Evolutionary conservation across 1,284 basidiomycete genomes (phyloP).

Genomic region (Volvariella surrecta): DNA sequence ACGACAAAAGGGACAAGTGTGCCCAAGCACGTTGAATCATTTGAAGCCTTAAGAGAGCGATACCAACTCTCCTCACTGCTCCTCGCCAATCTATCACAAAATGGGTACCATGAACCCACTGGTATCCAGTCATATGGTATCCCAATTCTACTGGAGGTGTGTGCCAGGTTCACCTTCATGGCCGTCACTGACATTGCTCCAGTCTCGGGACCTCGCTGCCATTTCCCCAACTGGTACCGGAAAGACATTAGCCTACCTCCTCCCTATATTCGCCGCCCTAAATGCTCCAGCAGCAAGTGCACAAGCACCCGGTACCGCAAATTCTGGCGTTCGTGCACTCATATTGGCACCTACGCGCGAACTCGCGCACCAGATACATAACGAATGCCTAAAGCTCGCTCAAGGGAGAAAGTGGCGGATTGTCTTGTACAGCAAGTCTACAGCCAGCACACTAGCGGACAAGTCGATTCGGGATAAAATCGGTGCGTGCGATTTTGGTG

Average conservation of each 20-base stretch:
- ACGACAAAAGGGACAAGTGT: constrained; percentile 61
- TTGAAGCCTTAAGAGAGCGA: constrained; percentile 45
- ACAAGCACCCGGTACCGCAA: constrained; percentile 34
- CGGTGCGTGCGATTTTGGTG: constrained; percentile 38
- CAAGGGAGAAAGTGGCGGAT: constrained; percentile 80
- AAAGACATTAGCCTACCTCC: constrained; percentile 86
- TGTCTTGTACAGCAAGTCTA: constrained; percentile 81
- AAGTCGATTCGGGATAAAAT: constrained; percentile 65
- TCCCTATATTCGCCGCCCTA: constrained; percentile 71
- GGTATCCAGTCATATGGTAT: constrained; percentile 69
- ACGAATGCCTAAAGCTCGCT: constrained; percentile 82
- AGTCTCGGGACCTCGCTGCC: constrained; percentile 78
- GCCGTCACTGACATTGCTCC: constrained; percentile 7
- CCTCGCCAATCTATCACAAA: constrained; percentile 51
- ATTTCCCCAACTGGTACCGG: constrained; percentile 94
- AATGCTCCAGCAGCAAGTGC: constrained; percentile 51
- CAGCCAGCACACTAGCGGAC: constrained; percentile 63
- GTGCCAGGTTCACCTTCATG: constrained; percentile 12
- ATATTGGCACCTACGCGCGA: constrained; percentile 92
- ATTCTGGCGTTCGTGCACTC: constrained; percentile 66
- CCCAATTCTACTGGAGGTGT: constrained; percentile 66
- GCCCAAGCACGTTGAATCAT: constrained; percentile 49
- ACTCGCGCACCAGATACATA: constrained; percentile 93
- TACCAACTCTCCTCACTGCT: constrained; percentile 50
- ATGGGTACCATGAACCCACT: constrained; percentile 57